Conservation (phyloP, 371 early-diverging fungal species). For the Chytridiales sp. region DNA sequence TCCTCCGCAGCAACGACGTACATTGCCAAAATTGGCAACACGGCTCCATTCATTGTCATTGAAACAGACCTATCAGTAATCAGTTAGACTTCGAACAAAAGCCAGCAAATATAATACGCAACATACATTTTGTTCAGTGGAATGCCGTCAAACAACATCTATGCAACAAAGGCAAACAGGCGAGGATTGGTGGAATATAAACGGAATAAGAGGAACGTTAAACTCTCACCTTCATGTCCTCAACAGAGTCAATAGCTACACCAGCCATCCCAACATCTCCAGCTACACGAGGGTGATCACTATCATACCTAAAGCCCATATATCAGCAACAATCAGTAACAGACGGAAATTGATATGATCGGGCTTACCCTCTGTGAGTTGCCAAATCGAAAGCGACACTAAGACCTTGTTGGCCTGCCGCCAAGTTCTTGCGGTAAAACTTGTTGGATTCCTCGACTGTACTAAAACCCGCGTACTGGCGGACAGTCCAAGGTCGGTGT, state of each 20-base stretch:
- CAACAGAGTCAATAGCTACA: conserved; percentile 85
- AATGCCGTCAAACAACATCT: conserved; percentile 80
- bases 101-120: too few relatives aligned
- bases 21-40: conserved; percentile 82
- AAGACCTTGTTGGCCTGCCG: conserved; percentile 85
- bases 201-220: background rate
- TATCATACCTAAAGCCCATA: conserved; percentile 62
- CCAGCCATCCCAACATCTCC: conserved; percentile 93
- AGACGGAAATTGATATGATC: background rate
- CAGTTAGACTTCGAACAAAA: too few relatives aligned
- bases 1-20: conserved; percentile 85
- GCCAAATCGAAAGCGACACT: conserved; percentile 84
- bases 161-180: background rate
- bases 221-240: conserved; percentile 74
- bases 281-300: conserved; percentile 79
- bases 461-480: conserved; percentile 85
- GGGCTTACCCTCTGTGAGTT: conserved; percentile 71
- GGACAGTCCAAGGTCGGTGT: conserved; percentile 78
- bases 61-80: too few relatives aligned
- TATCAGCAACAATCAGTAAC: background rate
- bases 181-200: background rate
- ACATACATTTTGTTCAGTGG: conserved; percentile 82
- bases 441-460: conserved; percentile 84
- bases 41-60: conserved; percentile 93
- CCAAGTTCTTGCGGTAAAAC: conserved; percentile 81